Conservation (phyloP, 2,329 filamentous ascomycete species). For the Beauveria sp. region DNA sequence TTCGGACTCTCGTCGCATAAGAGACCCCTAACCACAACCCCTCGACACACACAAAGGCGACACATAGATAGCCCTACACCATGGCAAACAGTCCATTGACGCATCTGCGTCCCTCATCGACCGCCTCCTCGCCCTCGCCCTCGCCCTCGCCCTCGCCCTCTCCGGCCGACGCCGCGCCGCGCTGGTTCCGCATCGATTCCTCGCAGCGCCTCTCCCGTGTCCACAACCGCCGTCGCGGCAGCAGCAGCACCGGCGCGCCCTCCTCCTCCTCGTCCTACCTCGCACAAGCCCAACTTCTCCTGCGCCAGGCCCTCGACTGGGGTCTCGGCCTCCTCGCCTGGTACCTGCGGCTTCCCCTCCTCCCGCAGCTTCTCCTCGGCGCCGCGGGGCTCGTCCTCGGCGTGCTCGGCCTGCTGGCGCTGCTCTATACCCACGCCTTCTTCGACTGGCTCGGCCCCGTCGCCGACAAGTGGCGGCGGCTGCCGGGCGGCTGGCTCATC, state of each 20-base stretch:
- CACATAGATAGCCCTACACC: slow-evolving; percentile 7
- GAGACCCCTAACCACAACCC: background rate
- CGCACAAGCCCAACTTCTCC: background rate
- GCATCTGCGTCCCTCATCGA: slow-evolving; percentile 18
- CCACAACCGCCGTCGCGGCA: background rate
- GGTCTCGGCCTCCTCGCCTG: slow-evolving; percentile 34
- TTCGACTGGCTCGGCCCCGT: slow-evolving; percentile 67
- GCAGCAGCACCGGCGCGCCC: background rate
- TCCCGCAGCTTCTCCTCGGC: slow-evolving; percentile 55
- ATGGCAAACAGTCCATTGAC: slow-evolving; percentile 33
- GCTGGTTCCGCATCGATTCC: slow-evolving; percentile 27
- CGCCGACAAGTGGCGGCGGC: slow-evolving; percentile 68
- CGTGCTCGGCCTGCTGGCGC: slow-evolving; percentile 56
- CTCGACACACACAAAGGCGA: background rate
- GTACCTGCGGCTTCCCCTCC: slow-evolving; percentile 47
- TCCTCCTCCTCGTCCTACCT: background rate
- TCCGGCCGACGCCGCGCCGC: slow-evolving; percentile 24
- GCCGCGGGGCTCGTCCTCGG: slow-evolving; percentile 41
- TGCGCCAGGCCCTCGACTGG: slow-evolving; percentile 12
- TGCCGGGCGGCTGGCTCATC: slow-evolving; percentile 65
- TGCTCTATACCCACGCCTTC: slow-evolving; percentile 73
- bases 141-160: slow-evolving; percentile 22
- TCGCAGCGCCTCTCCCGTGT: slow-evolving; percentile 33
- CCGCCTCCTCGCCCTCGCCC: slow-evolving; percentile 23
- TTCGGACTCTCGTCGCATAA: background rate